These are phyloP conservation scores for Heracleum sosnowskyi DNA, from an alignment of 129 eudicot species.

Conservation along the genomic window DNA sequence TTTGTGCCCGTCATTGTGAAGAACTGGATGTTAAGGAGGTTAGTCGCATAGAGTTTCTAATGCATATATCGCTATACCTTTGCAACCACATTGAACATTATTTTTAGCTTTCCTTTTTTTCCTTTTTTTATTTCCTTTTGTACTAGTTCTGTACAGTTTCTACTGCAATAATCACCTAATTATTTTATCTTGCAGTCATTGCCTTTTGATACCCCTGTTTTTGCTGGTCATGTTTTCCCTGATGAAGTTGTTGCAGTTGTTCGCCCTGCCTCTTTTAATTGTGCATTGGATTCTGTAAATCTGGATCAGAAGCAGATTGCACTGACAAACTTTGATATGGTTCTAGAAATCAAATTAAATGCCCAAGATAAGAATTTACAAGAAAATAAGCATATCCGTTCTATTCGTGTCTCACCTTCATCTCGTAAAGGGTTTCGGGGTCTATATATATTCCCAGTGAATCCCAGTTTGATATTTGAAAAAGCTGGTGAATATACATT, in stretches of 20 bases:
- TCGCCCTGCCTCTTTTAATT: constrained; percentile 52
- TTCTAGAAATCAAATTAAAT: constrained; percentile 24
- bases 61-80: neutral
- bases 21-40: constrained; percentile 66
- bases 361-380: neutral
- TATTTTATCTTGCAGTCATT: constrained; percentile 28
- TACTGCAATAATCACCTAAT: neutral
- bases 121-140: neutral
- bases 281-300: constrained; percentile 18
- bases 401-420: constrained; percentile 28
- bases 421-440: constrained; percentile 47
- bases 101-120: neutral
- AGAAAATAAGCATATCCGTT: constrained; percentile 21
- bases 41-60: constrained; percentile 12
- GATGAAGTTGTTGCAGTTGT: constrained; percentile 58
- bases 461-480: constrained; percentile 28
- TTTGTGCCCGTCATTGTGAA: constrained; percentile 32
- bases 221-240: constrained; percentile 44
- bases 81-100: neutral
- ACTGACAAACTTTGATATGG: constrained; percentile 47
- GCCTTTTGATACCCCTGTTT: constrained; percentile 24
- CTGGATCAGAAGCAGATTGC: constrained; percentile 55
- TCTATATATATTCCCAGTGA: constrained; percentile 44
- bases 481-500: constrained; percentile 58
- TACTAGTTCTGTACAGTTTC: neutral